A percentile compares a stretch with the other conserved stretches of the same genome.
Evolutionary conservation across 768 basidiomycete species (phyloP).

Genomic region (Leccinum sublutescens): DNA sequence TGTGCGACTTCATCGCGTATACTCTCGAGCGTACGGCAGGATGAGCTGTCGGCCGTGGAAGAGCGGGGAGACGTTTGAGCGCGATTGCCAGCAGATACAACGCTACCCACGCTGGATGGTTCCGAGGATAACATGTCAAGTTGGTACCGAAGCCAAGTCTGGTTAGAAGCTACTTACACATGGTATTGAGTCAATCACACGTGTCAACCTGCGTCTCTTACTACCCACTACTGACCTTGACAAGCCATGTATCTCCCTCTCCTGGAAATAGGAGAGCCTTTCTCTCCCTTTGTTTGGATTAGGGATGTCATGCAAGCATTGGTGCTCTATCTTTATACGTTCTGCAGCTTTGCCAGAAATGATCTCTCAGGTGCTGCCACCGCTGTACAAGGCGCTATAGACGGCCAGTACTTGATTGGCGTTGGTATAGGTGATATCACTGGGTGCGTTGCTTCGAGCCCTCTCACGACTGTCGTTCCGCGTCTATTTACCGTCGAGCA

Average conservation of each 20-base stretch:
- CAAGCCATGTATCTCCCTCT: constrained; percentile 24
- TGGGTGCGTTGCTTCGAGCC: constrained; percentile 43
- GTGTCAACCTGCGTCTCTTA: neutral
- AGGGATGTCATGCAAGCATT: constrained; percentile 39
- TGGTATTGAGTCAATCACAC: neutral
- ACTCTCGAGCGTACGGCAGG: constrained; percentile 51
- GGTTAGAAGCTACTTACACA: too few relatives aligned
- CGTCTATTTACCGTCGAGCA: constrained; percentile 21
- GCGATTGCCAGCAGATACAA: neutral
- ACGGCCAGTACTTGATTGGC: constrained; percentile 26
- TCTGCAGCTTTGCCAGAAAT: constrained; percentile 36
- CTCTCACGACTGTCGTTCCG: neutral
- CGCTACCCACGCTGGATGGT: constrained; percentile 23
- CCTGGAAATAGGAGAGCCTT: constrained; percentile 13
- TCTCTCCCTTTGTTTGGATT: constrained; percentile 23
- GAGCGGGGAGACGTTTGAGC: constrained; percentile 4
- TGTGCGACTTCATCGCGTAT: constrained; percentile 59
- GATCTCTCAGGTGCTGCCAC: constrained; percentile 22
- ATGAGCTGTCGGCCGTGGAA: neutral
- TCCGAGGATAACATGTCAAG: constrained; percentile 25
- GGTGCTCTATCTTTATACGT: constrained; percentile 44
- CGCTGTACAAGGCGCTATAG: neutral
- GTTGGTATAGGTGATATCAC: constrained; percentile 65
- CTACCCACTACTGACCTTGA: neutral
- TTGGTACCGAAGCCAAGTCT: neutral